Percentiles rank a stretch among this genome's conserved stretches.
Conservation (phyloP, 768 basidiomycete genomes). For the Multifurca ochricompacta region DNA sequence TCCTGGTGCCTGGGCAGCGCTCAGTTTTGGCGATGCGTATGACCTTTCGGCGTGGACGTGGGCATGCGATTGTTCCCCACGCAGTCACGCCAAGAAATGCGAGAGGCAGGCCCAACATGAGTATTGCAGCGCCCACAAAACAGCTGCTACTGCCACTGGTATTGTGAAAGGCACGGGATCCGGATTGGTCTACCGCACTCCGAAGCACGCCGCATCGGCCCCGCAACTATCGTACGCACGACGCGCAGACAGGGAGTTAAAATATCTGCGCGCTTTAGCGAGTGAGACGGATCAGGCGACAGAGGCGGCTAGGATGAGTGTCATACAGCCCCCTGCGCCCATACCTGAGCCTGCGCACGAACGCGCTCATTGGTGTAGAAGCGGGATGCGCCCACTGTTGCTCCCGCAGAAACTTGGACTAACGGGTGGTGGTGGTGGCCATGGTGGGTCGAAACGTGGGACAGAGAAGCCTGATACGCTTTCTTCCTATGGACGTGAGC, state of each 20-base stretch:
- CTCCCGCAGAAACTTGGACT: conserved; percentile 23
- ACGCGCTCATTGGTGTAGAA: neutral
- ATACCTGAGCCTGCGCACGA: neutral
- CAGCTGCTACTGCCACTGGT: neutral
- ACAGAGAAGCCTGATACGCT: conserved; percentile 17
- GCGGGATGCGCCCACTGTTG: conserved; percentile 22
- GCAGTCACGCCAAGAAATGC: neutral
- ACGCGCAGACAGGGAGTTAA: neutral
- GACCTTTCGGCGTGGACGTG: conserved; percentile 14
- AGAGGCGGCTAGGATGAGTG: neutral
- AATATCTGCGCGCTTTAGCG: conserved; percentile 12
- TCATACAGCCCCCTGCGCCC: neutral
- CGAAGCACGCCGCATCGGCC: conserved; percentile 3
- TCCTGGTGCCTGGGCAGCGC: neutral
- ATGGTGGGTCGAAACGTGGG: conserved; percentile 3
- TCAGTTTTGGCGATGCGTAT: conserved; percentile 8
- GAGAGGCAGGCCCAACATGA: neutral
- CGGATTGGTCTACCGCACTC: neutral
- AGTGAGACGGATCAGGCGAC: neutral
- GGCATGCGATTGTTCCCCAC: conserved; percentile 3
- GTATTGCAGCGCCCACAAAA: neutral
- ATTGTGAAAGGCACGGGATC: neutral
- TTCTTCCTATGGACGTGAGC: conserved; percentile 5
- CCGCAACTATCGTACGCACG: conserved; percentile 6
- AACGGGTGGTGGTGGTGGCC: neutral